phyloP scores from a whole-genome alignment of 2,329 filamentous ascomycete genomes.

The Fusarium graminum region DNA sequence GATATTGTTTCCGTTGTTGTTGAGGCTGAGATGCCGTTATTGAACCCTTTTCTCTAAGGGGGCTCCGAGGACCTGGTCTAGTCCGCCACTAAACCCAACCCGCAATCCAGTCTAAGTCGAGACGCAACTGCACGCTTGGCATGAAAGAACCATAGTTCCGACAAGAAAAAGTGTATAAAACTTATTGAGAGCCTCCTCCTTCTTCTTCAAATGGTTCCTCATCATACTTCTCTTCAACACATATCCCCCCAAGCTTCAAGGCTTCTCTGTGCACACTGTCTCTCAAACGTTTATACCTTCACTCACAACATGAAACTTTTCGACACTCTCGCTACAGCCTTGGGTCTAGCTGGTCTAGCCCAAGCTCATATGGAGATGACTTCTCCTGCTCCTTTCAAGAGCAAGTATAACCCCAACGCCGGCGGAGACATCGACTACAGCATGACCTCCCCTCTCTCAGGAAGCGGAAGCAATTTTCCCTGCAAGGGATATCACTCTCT shows the following conservation, averaged over 20 bases:
- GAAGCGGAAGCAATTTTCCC: conserved; percentile 74
- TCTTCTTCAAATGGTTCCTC: not conserved
- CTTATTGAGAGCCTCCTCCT: conserved; percentile 5
- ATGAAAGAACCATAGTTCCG: conserved; percentile 1
- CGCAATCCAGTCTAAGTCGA: conserved; percentile 37
- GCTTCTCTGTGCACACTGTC: conserved; percentile 4
- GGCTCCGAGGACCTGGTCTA: conserved; percentile 13
- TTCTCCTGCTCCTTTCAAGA: conserved; percentile 64
- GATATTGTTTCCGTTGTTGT: not conserved
- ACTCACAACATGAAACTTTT: conserved; percentile 28
- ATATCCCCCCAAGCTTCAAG: not conserved
- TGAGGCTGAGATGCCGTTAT: conserved; percentile 6
- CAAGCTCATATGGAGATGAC: conserved; percentile 69
- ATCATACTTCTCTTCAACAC: conserved; percentile 13
- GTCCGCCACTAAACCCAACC: conserved; percentile 28
- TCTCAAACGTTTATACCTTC: not conserved
- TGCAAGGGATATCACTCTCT: conserved; percentile 75
- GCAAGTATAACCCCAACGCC: conserved; percentile 63
- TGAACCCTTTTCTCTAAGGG: conserved; percentile 5
- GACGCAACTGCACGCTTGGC: conserved; percentile 23
- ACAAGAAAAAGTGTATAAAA: conserved; percentile 28
- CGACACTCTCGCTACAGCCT: conserved; percentile 51
- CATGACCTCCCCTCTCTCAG: conserved; percentile 75
- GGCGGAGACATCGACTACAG: conserved; percentile 72
- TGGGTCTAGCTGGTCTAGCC: conserved; percentile 58